Conservation (phyloP, 2,329 filamentous ascomycete genomes). For the Coniochaeta hoffmannii region DNA sequence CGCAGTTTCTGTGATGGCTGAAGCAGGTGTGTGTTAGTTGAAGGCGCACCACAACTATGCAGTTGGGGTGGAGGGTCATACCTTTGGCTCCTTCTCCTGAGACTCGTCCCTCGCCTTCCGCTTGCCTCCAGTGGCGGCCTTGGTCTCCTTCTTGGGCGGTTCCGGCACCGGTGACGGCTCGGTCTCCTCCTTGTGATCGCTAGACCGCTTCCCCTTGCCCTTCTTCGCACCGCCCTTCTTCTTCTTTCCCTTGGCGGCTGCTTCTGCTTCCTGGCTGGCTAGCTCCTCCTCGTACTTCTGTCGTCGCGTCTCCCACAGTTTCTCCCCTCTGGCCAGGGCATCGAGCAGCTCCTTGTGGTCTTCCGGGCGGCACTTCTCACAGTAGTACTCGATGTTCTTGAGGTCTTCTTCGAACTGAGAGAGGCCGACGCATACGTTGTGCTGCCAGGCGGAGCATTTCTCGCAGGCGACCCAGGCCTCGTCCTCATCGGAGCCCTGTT, state of each 20-base stretch:
- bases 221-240: conserved; percentile 54
- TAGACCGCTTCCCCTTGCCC: conserved; percentile 55
- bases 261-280: not conserved
- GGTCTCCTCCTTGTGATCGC: conserved; percentile 44
- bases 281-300: conserved; percentile 53
- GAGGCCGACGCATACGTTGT: conserved; percentile 92
- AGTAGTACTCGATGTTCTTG: conserved; percentile 74
- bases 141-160: conserved; percentile 25
- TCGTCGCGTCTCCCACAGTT: conserved; percentile 72
- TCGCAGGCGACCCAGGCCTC: conserved; percentile 97
- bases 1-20: conserved; percentile 43
- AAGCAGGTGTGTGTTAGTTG: conserved; percentile 2
- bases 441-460: conserved; percentile 88
- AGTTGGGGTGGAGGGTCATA: conserved; percentile 24
- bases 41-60: not conserved
- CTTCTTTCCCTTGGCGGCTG: conserved; percentile 50
- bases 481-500: conserved; percentile 78
- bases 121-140: conserved; percentile 36
- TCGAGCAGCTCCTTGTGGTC: conserved; percentile 76
- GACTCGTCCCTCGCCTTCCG: conserved; percentile 52
- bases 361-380: conserved; percentile 79
- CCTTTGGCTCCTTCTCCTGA: conserved; percentile 43
- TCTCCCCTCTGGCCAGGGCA: conserved; percentile 71
- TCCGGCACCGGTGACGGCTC: conserved; percentile 19
- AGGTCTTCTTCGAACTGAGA: conserved; percentile 69